A percentile compares a stretch with the other conserved stretches of the same genome.
Evolutionary conservation across 1,284 basidiomycete species (phyloP).

Genomic region (Sporisorium iseilematis-ciliati): DNA sequence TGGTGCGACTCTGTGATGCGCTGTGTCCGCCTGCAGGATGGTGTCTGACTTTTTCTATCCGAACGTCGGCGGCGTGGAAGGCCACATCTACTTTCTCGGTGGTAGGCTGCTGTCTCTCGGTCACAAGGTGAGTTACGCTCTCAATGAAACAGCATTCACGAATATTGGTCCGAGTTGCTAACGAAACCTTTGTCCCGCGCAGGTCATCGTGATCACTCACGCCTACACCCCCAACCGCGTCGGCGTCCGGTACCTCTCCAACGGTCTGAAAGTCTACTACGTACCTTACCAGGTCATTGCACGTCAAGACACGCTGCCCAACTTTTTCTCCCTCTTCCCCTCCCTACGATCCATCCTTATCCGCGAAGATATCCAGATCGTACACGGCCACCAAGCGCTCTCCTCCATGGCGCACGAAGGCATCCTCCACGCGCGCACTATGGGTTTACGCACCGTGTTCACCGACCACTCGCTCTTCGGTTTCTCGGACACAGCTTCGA

Average conservation of each 20-base stretch:
- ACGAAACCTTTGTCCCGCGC: background rate
- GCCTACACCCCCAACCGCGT: conserved; percentile 85
- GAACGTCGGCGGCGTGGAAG: conserved; percentile 94
- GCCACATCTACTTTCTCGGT: conserved; percentile 80
- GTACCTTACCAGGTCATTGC: conserved; percentile 85
- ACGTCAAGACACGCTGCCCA: conserved; percentile 84
- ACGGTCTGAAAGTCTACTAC: conserved; percentile 90
- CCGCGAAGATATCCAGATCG: conserved; percentile 85
- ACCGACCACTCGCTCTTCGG: conserved; percentile 98
- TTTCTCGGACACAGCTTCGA: conserved; percentile 94
- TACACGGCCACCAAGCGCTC: conserved; percentile 93
- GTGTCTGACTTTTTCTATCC: conserved; percentile 98
- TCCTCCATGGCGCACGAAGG: conserved; percentile 92
- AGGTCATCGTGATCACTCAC: conserved; percentile 96
- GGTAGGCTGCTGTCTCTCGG: conserved; percentile 81
- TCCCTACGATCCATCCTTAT: conserved; percentile 89
- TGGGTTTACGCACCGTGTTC: conserved; percentile 83
- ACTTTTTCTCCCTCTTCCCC: conserved; percentile 91
- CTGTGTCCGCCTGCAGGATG: conserved; percentile 76
- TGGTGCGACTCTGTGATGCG: background rate
- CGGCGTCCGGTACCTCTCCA: conserved; percentile 88
- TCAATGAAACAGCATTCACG: background rate
- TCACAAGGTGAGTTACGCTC: conserved; percentile 78
- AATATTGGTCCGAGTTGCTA: background rate
- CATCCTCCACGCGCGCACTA: conserved; percentile 79